A percentile compares a stretch with the other conserved stretches of the same genome.
phyloP scores from a whole-genome alignment of 805 yeast genomes.

The Metschnikowia sp. region DNA sequence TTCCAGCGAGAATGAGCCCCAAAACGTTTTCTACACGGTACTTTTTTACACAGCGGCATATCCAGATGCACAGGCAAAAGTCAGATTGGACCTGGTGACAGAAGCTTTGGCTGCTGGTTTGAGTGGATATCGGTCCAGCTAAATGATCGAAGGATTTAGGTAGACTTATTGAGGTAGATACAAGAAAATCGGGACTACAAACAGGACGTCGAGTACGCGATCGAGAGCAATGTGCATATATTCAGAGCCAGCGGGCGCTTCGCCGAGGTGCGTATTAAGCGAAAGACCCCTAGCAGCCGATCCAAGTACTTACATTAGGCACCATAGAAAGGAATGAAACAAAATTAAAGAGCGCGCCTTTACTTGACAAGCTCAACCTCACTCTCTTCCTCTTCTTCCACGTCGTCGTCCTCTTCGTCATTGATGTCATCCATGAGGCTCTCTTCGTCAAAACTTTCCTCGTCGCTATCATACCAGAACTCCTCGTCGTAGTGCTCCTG shows the following conservation, averaged over 20 bases:
- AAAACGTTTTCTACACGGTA: conserved; percentile 4
- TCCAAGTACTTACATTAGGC: too few relatives aligned
- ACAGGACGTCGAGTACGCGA: too few relatives aligned
- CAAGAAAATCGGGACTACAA: too few relatives aligned
- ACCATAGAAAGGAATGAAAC: too few relatives aligned
- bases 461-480: conserved; percentile 72
- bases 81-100: conserved; percentile 31
- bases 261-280: too few relatives aligned
- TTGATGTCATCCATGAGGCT: conserved; percentile 46
- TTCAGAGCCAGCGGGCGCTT: too few relatives aligned
- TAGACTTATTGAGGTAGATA: too few relatives aligned
- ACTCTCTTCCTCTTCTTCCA: conserved; percentile 45
- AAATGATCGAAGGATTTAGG: neutral
- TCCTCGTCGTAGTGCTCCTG: conserved; percentile 71
- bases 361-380: conserved; percentile 19
- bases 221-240: too few relatives aligned
- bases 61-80: conserved; percentile 34
- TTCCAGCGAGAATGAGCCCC: conserved; percentile 9
- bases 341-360: neutral
- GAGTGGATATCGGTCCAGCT: conserved; percentile 25
- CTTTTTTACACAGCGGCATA: conserved; percentile 29
- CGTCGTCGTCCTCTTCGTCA: conserved; percentile 53
- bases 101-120: conserved; percentile 32
- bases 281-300: too few relatives aligned
- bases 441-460: conserved; percentile 45